Evolutionary conservation across 179 eudicot genomes (phyloP), one percentile per base, ranked within the genome.

Genomic region (Beta macrorhiza): DNA sequence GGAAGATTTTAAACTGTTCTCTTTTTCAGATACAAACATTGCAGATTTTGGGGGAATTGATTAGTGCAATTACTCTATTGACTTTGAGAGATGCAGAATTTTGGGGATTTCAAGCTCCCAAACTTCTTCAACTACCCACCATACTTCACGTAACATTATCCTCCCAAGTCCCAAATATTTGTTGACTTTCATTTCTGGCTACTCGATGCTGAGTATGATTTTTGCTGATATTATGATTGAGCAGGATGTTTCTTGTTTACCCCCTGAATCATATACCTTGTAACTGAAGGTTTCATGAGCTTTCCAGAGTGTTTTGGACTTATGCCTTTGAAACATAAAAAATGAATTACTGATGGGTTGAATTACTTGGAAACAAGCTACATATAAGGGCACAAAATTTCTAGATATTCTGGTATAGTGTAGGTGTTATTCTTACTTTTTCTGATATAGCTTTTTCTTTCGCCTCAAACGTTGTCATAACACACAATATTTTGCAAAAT

Each of bases 61-160:
- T n/a, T 55, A 16, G 67, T 37, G 29, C 67, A 57, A n/a, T 11
- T 57, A 57, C 53, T 57, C 42, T 32, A 55, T 56, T 74, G 49
- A 55, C 77, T 55, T 74, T 7, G 78, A 47, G 5, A 86, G 83
- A 95, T 95, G 98, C 97, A 95, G 90, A 93, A 87, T 81, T 80
- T 92, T 87, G 97, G 95, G 75, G 94, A 95, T 83, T 91, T 90
- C 84, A 95, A 92, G 93, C 91, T 93, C 82, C 98, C 98, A 72
- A 91, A 89, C 49, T 93, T 95, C 92, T 95, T 93, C 88, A 92
- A 95, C 82, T 93, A 95, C 72, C 98, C 97, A n/a, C 98, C 98
- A 3, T 92, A 93, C 78, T 95, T 93, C 91, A 95, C 98, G 98
- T 95, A 93, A 84, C 53, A n/a, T 74, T 63, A 16, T 84, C 76